Evolutionary conservation across 345 rosid species (phyloP), one percentile per base, ranked within the genome.

Genomic region (Barbarea vulgaris): DNA sequence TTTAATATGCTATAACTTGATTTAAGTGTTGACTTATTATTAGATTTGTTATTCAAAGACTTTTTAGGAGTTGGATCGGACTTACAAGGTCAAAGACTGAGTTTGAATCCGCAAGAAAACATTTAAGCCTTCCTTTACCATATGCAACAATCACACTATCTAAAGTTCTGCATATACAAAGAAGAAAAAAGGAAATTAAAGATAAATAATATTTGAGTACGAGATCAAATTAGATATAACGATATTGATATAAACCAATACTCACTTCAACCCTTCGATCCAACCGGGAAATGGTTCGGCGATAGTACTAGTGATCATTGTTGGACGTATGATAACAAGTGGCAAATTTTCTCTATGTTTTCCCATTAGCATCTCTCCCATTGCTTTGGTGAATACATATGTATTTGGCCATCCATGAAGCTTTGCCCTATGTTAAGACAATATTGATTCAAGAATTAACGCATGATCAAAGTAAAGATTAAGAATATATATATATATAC

Each of bases 281-380:
- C 97, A 91, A n/a, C 97, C 96, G 0, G 93, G 89, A 64, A 91
- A 91, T 27, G 97, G 96, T 62, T 91, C 96, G 24, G 79, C 78
- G 56, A 70, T 79, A 47, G 97, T 91, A 73, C 97, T 87, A 33
- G 86, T 86, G 14, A 91, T 65, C 66, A 91, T 87, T 4, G 93
- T 83, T 9, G 97, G 96, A 22, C 96, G 89, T 18, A 85, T 70
- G 54, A 87, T 82, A 41, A 85, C 91, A 3, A 89, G 80, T 0
- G 97, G 86, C 15, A 87, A 33, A 48, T 85, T 63, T 65, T 76
- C 91, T 81, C 80, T 88, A 59, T 71, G 36, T 30, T 70, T 55
- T n/a, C 78, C 87, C 22, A 89, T 67, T 44, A 91, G 34, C 93
- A 91, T 91, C 80, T 91, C 96, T 54, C 90, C 97, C 93, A 89